Conservation (phyloP, 2,329 filamentous ascomycete genomes). For the Botrytis galanthina region DNA sequence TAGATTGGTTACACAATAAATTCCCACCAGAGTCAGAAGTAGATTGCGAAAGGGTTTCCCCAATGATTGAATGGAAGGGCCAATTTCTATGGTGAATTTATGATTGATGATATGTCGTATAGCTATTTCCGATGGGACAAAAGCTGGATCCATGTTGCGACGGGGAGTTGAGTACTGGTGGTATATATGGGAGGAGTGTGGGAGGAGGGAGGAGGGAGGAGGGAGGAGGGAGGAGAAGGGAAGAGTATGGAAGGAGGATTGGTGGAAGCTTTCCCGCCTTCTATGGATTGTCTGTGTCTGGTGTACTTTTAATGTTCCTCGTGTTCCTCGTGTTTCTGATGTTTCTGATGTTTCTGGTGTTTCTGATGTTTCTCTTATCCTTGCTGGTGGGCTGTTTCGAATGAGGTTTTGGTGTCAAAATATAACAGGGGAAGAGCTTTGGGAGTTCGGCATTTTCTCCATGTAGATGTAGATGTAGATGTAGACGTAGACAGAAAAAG, state of each 20-base stretch:
- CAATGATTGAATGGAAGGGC: slow-evolving; percentile 47
- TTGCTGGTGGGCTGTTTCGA: not conserved
- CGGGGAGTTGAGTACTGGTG: not conserved
- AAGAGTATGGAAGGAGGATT: too few relatives aligned
- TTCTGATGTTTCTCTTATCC: slow-evolving; percentile 4
- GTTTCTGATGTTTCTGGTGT: not conserved
- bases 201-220: not conserved
- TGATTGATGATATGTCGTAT: slow-evolving; percentile 49
- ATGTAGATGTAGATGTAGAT: not conserved
- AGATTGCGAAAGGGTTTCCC: slow-evolving; percentile 51
- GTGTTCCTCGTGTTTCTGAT: not conserved
- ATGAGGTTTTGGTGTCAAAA: not conserved
- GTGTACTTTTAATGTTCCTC: not conserved
- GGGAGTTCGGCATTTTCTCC: not conserved
- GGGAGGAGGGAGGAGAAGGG: not conserved
- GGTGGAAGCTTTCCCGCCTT: not conserved
- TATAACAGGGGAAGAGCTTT: slow-evolving; percentile 8
- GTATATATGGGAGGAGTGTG: not conserved
- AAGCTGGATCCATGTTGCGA: slow-evolving; percentile 37
- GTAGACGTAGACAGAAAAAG: not conserved
- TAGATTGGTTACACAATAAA: slow-evolving; percentile 41
- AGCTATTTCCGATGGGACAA: slow-evolving; percentile 44
- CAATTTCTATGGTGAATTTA: slow-evolving; percentile 51
- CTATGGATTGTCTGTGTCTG: not conserved
- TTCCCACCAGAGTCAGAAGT: slow-evolving; percentile 48